A percentile compares a stretch with the other conserved stretches of the same genome.
Evolutionary conservation across 164 flowering plant species (phyloP).

Genomic region (Nymphaea colorata): DNA sequence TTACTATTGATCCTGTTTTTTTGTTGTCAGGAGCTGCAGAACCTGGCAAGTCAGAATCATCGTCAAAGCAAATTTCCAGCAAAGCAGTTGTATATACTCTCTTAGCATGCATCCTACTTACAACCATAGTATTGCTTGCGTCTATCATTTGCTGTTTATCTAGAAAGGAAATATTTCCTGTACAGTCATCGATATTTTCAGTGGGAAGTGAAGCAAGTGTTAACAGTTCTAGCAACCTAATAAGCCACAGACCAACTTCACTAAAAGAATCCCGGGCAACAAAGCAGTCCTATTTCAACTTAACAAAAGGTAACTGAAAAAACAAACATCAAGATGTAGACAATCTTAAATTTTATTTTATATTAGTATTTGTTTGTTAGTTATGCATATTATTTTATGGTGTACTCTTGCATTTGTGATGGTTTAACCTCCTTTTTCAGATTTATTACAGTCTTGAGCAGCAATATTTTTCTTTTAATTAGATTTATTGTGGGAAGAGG

Average conservation of each 20-base stretch:
- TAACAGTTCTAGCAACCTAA: conserved; percentile 62
- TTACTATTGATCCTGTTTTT: background rate
- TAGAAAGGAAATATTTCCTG: conserved; percentile 35
- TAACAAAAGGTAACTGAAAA: conserved; percentile 47
- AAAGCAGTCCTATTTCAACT: conserved; percentile 20
- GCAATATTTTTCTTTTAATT: too few species aligned
- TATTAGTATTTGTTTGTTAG: too few species aligned
- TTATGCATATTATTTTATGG: too few species aligned
- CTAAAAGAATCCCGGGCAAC: conserved; percentile 23
- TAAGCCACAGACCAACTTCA: conserved; percentile 36
- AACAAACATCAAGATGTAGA: too few species aligned
- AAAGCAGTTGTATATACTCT: conserved; percentile 49
- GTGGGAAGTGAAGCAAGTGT: conserved; percentile 60
- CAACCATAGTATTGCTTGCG: conserved; percentile 52
- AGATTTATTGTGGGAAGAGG: too few species aligned
- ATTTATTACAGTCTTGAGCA: too few species aligned
- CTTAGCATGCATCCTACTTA: conserved; percentile 40
- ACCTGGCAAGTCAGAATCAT: conserved; percentile 9
- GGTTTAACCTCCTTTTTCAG: too few species aligned
- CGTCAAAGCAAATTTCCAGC: conserved; percentile 32
- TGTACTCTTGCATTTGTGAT: too few species aligned
- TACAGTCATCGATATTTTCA: conserved; percentile 33
- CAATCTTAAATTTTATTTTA: too few species aligned
- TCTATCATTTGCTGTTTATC: conserved; percentile 42
- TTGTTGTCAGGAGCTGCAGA: background rate